phyloP scores from a whole-genome alignment of 495 filamentous ascomycete genomes.

The Hapsidospora chrysogenum region DNA sequence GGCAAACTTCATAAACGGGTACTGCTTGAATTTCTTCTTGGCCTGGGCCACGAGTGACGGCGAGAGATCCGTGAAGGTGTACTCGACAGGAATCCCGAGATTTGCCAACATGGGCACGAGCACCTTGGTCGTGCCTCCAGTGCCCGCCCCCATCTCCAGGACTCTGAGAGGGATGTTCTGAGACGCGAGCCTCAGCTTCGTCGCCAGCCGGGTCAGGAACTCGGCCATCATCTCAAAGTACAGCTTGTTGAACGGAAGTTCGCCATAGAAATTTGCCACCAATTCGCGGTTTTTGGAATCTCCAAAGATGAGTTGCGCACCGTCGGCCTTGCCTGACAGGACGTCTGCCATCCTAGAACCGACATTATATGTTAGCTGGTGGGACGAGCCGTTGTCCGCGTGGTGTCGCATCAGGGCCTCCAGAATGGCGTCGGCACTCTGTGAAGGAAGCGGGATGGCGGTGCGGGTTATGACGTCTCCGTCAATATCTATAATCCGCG shows the following conservation, averaged over 20 bases:
- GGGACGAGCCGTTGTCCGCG: neutral
- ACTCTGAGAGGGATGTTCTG: conserved; percentile 14
- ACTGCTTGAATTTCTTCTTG: conserved; percentile 15
- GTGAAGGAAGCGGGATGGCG: neutral
- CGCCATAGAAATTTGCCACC: conserved; percentile 20
- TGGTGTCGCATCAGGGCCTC: neutral
- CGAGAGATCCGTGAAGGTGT: conserved; percentile 27
- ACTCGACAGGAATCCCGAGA: conserved; percentile 14
- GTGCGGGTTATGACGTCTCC: neutral
- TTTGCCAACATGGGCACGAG: conserved; percentile 5
- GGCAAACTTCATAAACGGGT: conserved; percentile 26
- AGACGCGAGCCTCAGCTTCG: neutral
- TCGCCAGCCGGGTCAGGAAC: neutral
- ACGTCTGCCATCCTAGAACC: conserved; percentile 18
- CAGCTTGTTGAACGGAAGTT: conserved; percentile 2
- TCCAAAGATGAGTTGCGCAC: conserved; percentile 25
- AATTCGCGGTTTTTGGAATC: conserved; percentile 19
- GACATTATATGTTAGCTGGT: conserved; percentile 12
- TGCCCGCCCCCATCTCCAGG: conserved; percentile 21
- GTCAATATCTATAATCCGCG: neutral
- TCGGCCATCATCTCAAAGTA: neutral
- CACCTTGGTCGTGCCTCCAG: conserved; percentile 17
- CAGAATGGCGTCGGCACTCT: neutral
- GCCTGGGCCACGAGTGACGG: conserved; percentile 17
- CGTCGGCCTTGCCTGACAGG: conserved; percentile 22